Evolutionary conservation across 2,329 filamentous ascomycete species (phyloP).

Genomic region (Aspergillus fumigatiaffinis): DNA sequence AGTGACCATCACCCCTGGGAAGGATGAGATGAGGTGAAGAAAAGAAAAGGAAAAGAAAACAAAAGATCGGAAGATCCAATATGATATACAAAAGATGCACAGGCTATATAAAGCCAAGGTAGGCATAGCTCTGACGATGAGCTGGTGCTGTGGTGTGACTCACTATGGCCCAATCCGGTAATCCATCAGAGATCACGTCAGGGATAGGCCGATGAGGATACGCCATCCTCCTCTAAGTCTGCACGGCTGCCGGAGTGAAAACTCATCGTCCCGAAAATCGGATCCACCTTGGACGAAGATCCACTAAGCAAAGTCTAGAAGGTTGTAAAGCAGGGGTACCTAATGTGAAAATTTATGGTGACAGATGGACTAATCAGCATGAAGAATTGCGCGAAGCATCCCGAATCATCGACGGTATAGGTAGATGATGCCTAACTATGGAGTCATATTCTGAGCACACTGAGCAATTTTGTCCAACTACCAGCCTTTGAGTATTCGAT

Average conservation of each 20-base stretch:
- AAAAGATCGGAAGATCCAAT: constrained; percentile 3
- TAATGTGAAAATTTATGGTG: constrained; percentile 8
- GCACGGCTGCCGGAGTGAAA: background rate
- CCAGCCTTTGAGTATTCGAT: background rate
- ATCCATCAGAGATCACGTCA: background rate
- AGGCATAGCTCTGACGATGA: constrained; percentile 7
- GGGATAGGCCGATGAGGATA: background rate
- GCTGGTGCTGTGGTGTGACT: constrained; percentile 22
- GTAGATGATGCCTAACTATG: background rate
- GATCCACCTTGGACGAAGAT: constrained; percentile 1
- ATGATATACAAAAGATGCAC: background rate
- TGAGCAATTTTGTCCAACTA: background rate
- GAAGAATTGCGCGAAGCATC: constrained; percentile 6
- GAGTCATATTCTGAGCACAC: background rate
- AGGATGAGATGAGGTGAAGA: constrained; percentile 34
- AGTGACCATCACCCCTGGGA: constrained; percentile 35
- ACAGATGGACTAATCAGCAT: constrained; percentile 15
- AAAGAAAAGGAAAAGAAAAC: constrained; percentile 9
- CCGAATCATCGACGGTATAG: background rate
- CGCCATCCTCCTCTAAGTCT: background rate
- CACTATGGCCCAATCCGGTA: constrained; percentile 17
- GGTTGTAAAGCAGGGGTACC: constrained; percentile 3
- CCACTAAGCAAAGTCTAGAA: constrained; percentile 10
- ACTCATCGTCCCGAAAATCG: background rate
- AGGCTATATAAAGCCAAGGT: constrained; percentile 5